Percentiles rank a stretch among this genome's conserved stretches.
Conservation (phyloP, 2,329 filamentous ascomycete genomes). For the Pseudonectria foliicola region DNA sequence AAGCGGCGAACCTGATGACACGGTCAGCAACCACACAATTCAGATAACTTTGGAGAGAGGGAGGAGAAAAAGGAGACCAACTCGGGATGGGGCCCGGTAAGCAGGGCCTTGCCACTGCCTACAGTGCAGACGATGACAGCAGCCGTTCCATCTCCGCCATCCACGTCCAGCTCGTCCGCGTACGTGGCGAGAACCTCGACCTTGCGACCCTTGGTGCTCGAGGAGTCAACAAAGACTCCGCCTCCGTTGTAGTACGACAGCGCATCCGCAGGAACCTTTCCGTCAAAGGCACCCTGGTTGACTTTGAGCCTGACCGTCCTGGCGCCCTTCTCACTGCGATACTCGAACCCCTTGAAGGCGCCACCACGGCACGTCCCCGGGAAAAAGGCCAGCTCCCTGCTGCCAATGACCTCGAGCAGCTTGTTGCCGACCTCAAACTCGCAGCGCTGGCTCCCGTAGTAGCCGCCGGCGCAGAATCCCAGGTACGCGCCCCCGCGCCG, state of each 20-base stretch:
- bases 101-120: constrained; percentile 68
- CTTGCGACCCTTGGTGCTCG: constrained; percentile 51
- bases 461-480: constrained; percentile 89
- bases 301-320: constrained; percentile 63
- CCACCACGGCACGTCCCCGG: constrained; percentile 79
- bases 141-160: constrained; percentile 64
- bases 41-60: not conserved
- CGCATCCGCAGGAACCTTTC: constrained; percentile 53
- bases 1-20: constrained; percentile 64
- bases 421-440: constrained; percentile 85
- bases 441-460: constrained; percentile 74
- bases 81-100: constrained; percentile 92
- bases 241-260: constrained; percentile 89
- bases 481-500: constrained; percentile 79
- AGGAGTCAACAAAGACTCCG: constrained; percentile 81
- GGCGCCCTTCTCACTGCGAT: constrained; percentile 80
- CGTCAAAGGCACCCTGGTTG: constrained; percentile 50
- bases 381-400: constrained; percentile 81
- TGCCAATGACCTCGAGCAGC: constrained; percentile 75
- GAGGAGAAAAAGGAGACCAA: constrained; percentile 28
- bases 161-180: constrained; percentile 64
- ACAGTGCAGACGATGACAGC: constrained; percentile 79
- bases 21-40: constrained; percentile 5
- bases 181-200: constrained; percentile 82
- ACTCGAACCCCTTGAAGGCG: constrained; percentile 84